Conservation (phyloP, 2,329 filamentous ascomycete species). For the Fusarium pseudograminearum region DNA sequence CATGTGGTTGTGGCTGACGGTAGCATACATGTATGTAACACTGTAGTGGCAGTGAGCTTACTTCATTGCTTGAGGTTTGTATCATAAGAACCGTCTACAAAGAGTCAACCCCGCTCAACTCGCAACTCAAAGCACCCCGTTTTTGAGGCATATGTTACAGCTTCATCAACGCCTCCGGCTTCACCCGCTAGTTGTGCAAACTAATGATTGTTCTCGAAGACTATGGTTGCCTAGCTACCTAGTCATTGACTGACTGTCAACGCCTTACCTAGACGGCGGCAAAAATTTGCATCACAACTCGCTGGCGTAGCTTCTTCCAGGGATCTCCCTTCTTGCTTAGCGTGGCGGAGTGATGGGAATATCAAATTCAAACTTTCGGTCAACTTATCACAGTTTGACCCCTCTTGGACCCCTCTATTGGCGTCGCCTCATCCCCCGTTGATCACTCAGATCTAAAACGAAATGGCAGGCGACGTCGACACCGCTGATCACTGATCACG, state of each 20-base stretch:
- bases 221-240: too few relatives aligned
- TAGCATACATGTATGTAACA: not conserved
- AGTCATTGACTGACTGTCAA: conserved; percentile 2
- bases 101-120: conserved; percentile 5
- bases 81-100: conserved; percentile 1
- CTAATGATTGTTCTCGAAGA: not conserved
- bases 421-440: conserved; percentile 14
- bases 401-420: conserved; percentile 31
- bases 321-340: conserved; percentile 31
- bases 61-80: conserved; percentile 1
- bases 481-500: conserved; percentile 34
- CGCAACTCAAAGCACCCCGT: not conserved
- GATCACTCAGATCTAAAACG: not conserved
- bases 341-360: conserved; percentile 23
- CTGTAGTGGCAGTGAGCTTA: conserved; percentile 7
- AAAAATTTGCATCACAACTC: conserved; percentile 15
- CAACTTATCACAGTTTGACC: conserved; percentile 19
- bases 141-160: conserved; percentile 21
- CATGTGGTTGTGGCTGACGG: conserved; percentile 2
- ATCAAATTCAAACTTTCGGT: conserved; percentile 17
- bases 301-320: conserved; percentile 17
- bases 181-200: conserved; percentile 8
- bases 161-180: conserved; percentile 13
- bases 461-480: conserved; percentile 17
- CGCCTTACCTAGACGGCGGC: conserved; percentile 3